Conservation (phyloP, 371 early-diverging fungal genomes). For the Mucor circinelloides region DNA sequence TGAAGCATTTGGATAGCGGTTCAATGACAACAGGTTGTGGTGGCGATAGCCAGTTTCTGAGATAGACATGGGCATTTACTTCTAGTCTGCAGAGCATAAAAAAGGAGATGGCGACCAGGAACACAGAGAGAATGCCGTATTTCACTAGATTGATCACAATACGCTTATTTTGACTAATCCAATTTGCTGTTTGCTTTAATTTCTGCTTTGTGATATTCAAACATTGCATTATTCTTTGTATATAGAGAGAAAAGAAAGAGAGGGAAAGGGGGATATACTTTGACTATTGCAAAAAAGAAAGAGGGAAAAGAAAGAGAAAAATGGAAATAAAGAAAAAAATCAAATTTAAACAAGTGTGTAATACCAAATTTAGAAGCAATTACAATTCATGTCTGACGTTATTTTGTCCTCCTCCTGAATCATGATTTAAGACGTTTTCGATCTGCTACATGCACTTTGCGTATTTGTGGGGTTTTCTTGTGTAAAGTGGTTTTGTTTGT, state of each 20-base stretch:
- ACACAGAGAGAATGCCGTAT: not conserved
- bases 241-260: not conserved
- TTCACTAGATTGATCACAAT: slow-evolving; percentile 12
- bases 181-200: slow-evolving; percentile 2
- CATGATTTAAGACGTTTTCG: not conserved
- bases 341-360: not conserved
- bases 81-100: slow-evolving; percentile 37
- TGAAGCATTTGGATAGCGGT: slow-evolving; percentile 37
- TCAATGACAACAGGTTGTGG: slow-evolving; percentile 27
- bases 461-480: not conserved
- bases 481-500: too few species aligned
- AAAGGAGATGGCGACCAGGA: slow-evolving; percentile 19
- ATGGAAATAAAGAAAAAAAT: not conserved
- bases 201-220: slow-evolving; percentile 4
- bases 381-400: not conserved
- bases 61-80: slow-evolving; percentile 45
- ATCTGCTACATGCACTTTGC: not conserved
- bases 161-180: slow-evolving; percentile 24
- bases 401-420: not conserved
- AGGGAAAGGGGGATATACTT: not conserved
- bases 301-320: not conserved
- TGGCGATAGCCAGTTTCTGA: slow-evolving; percentile 44
- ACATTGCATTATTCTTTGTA: slow-evolving; percentile 15
- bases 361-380: not conserved
- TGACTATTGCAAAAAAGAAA: slow-evolving; percentile 1